These are phyloP conservation scores for Venturia carpophila DNA, from an alignment of 2,329 filamentous ascomycete species.

Conservation along the genomic window DNA sequence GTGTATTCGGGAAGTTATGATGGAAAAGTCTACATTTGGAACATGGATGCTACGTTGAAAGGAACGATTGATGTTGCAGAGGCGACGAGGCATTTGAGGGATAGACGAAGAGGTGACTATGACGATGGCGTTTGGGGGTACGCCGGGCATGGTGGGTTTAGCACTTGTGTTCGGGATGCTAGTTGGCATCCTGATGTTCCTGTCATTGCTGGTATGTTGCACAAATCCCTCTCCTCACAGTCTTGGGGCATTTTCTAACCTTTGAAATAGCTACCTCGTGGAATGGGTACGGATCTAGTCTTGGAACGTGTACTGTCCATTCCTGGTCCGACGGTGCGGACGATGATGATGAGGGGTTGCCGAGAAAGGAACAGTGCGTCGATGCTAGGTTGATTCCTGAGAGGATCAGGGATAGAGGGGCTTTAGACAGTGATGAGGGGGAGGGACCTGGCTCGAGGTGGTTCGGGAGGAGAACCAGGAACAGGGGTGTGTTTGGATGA, in stretches of 20 bases:
- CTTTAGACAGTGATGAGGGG: not conserved
- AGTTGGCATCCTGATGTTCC: slow-evolving; percentile 86
- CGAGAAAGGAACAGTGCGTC: slow-evolving; percentile 51
- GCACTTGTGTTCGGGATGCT: slow-evolving; percentile 76
- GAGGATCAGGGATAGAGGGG: not conserved
- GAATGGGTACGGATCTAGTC: slow-evolving; percentile 67
- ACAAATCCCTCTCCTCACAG: not conserved
- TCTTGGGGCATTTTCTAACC: not conserved
- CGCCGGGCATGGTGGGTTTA: slow-evolving; percentile 54
- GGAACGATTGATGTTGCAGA: slow-evolving; percentile 68
- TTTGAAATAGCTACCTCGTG: slow-evolving; percentile 62
- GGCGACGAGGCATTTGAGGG: slow-evolving; percentile 57
- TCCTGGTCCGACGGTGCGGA: slow-evolving; percentile 61
- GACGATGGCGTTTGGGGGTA: slow-evolving; percentile 45
- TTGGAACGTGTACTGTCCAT: slow-evolving; percentile 71
- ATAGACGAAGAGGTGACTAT: slow-evolving; percentile 44
- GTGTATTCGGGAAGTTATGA: slow-evolving; percentile 89
- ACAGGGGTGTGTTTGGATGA: not conserved
- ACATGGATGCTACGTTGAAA: slow-evolving; percentile 80
- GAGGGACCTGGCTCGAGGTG: not conserved
- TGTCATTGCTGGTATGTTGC: slow-evolving; percentile 57
- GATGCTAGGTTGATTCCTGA: slow-evolving; percentile 46
- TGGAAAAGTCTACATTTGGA: slow-evolving; percentile 85
- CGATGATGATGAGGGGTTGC: slow-evolving; percentile 46
- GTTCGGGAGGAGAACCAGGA: not conserved